phyloP scores from a whole-genome alignment of 23 red algal species.

The Cyanidioschyzon merolae region DNA sequence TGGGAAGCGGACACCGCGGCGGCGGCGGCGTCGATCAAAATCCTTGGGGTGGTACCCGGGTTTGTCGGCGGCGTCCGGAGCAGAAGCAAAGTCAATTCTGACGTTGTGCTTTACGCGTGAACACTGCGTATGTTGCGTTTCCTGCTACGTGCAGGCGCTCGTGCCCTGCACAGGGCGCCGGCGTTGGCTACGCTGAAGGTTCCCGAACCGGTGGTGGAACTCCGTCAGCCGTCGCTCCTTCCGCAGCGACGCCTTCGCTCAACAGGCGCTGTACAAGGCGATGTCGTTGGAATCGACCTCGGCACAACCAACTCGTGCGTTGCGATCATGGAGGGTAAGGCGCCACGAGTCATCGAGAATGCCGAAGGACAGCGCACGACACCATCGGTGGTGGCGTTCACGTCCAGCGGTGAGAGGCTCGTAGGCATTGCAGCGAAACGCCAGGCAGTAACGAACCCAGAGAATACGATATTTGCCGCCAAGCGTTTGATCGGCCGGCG shows the following conservation, averaged over 20 bases:
- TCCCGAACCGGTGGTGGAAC: not conserved
- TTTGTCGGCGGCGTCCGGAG: too few relatives aligned
- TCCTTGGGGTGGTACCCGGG: too few relatives aligned
- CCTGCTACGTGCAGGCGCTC: not conserved
- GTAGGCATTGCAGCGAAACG: slow-evolving; percentile 53
- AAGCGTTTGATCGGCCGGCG: slow-evolving; percentile 96
- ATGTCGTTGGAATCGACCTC: slow-evolving; percentile 98
- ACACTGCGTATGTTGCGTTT: not conserved
- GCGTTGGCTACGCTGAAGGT: not conserved
- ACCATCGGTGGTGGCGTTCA: slow-evolving; percentile 93
- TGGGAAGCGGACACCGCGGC: too few relatives aligned
- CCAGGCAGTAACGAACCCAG: slow-evolving; percentile 91
- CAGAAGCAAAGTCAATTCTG: too few relatives aligned
- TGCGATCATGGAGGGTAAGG: slow-evolving; percentile 89
- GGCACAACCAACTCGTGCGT: slow-evolving; percentile 99
- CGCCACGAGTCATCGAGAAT: slow-evolving; percentile 93
- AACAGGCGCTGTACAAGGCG: slow-evolving; percentile 29
- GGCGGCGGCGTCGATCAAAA: too few relatives aligned
- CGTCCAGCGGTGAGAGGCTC: slow-evolving; percentile 83
- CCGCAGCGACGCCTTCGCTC: not conserved
- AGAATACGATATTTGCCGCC: slow-evolving; percentile 94
- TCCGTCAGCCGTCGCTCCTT: not conserved
- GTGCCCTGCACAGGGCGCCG: not conserved
- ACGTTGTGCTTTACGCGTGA: too few relatives aligned
- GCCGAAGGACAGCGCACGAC: slow-evolving; percentile 88